Evolutionary conservation across 164 flowering plant genomes (phyloP), one percentile per base, ranked within the genome.

Genomic region (Brasenia schreberi): DNA sequence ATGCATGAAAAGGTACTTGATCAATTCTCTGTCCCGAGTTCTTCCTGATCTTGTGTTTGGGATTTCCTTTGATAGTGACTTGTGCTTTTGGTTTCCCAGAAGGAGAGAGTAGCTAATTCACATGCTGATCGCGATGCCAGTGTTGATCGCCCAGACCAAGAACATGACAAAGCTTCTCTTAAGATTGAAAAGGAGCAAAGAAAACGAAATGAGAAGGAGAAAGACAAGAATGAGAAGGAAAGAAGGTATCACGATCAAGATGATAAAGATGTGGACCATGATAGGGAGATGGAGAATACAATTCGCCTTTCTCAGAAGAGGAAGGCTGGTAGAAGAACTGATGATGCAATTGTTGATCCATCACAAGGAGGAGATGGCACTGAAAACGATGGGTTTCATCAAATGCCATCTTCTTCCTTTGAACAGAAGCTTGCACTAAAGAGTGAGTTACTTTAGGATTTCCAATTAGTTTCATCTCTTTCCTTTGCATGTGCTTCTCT

Each of bases 201-300:
- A 53, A 85, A 76, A 68, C 81, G 80, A 63, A 77, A 71, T 18
- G 90, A 91, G 17, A 85, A 82, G 69, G 87, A 87, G 59, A 85
- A 80, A 70, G 89, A 81, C 43, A 81, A 81, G 71, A 78, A 79
- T 9, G 85, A 85, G 52, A 75, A 75, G 74, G 89, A 87, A 17
- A 74, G 76, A 66, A 84, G 80, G 72, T 85, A 84, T 58, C 78
- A 73, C 5, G 85, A 79, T 59, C 70, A 72, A 43, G 92, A 84
- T 71, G 89, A 83, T 73, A 77, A 77, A 73, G 88, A 82, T 65
- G 92, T 87, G 74, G 87, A 80, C 66, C 63, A 18, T 12, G 63
- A 61, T 7, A 76, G 85, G 70, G 88, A 87, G 62, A 70, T 71
- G 61, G 77, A 72, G n/a, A 64, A 62, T 74, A 67, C 77, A 76